Conservation (phyloP, 202 grass and related monocot species). For the Brachypodium distachyon region DNA sequence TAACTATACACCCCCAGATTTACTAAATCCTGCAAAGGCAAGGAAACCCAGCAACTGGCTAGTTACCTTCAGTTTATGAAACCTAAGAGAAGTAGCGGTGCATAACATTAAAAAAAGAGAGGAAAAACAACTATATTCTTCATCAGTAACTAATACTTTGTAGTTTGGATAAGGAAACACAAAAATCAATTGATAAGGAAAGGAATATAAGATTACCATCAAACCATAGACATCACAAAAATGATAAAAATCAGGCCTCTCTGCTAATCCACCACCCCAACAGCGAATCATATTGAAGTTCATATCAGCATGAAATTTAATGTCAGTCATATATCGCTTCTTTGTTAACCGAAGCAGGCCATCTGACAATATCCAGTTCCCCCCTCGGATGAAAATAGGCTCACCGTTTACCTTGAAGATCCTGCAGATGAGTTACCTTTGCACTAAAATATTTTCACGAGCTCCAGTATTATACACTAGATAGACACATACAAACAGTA, state of each 20-base stretch:
- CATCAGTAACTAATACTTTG: not conserved
- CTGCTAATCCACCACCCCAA: constrained; percentile 90
- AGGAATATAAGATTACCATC: constrained; percentile 45
- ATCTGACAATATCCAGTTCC: constrained; percentile 99
- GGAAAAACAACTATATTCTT: not conserved
- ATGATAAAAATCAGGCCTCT: constrained; percentile 86
- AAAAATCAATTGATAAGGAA: constrained; percentile 13
- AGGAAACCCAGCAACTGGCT: not conserved
- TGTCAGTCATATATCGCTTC: constrained; percentile 81
- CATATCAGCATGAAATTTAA: constrained; percentile 94
- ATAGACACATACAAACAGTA: not conserved
- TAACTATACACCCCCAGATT: not conserved
- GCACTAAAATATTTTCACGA: constrained; percentile 8
- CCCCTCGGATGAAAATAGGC: constrained; percentile 84
- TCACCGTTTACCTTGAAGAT: constrained; percentile 93
- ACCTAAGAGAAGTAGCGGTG: not conserved
- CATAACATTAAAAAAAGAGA: not conserved
- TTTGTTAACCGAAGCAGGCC: constrained; percentile 78
- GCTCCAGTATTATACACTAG: not conserved
- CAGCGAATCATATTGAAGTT: constrained; percentile 97
- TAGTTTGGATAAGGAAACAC: not conserved
- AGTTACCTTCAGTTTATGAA: not conserved
- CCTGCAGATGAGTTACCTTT: constrained; percentile 36
- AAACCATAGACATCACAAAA: constrained; percentile 88
- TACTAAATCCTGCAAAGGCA: not conserved